Evolutionary conservation across 805 yeast species (phyloP), one percentile per base, ranked within the genome.

Genomic region (Metschnikowia reukaufii): DNA sequence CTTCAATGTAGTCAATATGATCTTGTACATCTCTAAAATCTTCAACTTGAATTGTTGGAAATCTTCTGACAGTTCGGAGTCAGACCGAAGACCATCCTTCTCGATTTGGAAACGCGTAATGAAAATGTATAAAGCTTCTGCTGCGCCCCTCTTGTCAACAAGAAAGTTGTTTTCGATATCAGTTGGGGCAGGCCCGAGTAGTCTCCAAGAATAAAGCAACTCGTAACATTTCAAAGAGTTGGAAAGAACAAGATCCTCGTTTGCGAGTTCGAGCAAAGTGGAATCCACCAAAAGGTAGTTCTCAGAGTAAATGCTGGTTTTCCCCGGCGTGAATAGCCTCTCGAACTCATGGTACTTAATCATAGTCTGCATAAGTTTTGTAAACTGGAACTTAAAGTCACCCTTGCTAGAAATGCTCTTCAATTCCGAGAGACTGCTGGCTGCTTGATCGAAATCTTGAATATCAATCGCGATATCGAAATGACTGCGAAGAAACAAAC

Each of bases 81-180:
- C 47, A 4, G 46, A 13, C 16, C 58, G 47, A 27, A 61, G 52
- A 13, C 49, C 50, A 12, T 54, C 54, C 38, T 54, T 49, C 23
- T 63, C 71, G 25, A 39, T 40, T 41, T 58, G 67, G 58, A 70
- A 72, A 27, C 73, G 51, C 1, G 63, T 63, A 21, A 72, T 63
- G 47, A 70, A 72, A 43, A 53, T 51, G 49, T 72, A 73, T 39
- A 73, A 62, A 1, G 73, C 61, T 47, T 73, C 74, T 20, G 64
- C 58, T 1, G 76, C 70, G 3, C 80, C 81, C 45, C 85, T 66
- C 44, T 63, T 68, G 47, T 69, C 74, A 5, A 46, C 39, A 10
- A 49, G 39, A 3, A 18, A 8, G 7, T 34, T n/a, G 15, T 35
- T 36, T 23, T 17, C 19, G n/a, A 20, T 13, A 8, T 23, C 31